Evolutionary conservation across 2,329 filamentous ascomycete species (phyloP).

Genomic region (Ilyonectria destructans): DNA sequence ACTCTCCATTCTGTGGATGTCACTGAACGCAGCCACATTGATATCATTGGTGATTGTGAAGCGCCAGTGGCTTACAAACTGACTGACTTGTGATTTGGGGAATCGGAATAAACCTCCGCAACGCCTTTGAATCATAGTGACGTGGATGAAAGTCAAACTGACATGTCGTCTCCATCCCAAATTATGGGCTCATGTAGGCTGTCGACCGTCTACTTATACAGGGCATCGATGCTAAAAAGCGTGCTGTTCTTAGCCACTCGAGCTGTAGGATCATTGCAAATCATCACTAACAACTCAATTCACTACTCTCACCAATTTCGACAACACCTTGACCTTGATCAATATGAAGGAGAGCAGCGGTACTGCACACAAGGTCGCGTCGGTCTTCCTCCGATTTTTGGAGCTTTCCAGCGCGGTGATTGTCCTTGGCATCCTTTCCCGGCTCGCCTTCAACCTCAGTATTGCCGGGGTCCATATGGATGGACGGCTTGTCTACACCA

Average conservation of each 20-base stretch:
- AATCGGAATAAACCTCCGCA: no score
- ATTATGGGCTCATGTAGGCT: neutral
- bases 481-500: constrained; percentile 45
- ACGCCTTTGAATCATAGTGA: no score
- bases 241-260: neutral
- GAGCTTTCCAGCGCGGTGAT: constrained; percentile 43
- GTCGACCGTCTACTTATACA: neutral
- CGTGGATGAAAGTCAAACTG: no score
- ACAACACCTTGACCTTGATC: neutral
- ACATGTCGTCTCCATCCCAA: no score
- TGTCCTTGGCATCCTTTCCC: constrained; percentile 44
- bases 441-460: constrained; percentile 41
- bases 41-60: no score
- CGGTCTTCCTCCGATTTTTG: constrained; percentile 38
- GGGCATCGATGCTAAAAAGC: neutral
- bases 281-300: neutral
- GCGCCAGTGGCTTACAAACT: no score
- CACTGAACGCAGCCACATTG: no score
- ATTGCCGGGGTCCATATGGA: constrained; percentile 30
- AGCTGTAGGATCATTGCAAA: neutral
- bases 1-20: no score
- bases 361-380: constrained; percentile 39
- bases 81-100: no score
- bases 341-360: neutral
- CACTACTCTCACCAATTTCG: no score